A percentile compares a stretch with the other conserved stretches of the same genome.
These are phyloP conservation scores for Peronospora destructor DNA, from an alignment of 352 stramenopile genomes.

Conservation along the genomic window DNA sequence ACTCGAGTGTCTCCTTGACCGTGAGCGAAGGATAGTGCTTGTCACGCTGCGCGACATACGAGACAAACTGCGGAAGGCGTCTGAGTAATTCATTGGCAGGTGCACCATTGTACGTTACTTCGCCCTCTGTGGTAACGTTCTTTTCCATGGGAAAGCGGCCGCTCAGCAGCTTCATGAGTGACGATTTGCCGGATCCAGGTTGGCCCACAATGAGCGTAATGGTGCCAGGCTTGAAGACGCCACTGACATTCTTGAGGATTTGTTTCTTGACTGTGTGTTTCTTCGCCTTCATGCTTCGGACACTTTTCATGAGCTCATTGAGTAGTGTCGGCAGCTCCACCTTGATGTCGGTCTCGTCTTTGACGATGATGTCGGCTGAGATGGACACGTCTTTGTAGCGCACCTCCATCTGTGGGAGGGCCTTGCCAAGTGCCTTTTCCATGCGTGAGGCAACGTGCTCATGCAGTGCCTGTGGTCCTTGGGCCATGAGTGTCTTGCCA, in stretches of 20 bases:
- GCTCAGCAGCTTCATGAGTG: too few species aligned
- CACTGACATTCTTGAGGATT: conserved; percentile 33
- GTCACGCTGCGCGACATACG: conserved; percentile 37
- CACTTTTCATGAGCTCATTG: conserved; percentile 20
- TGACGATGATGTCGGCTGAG: conserved; percentile 23
- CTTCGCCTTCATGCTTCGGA: conserved; percentile 17
- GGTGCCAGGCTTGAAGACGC: conserved; percentile 35
- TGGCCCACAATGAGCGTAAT: conserved; percentile 43
- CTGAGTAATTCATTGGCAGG: conserved; percentile 1
- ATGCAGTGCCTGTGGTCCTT: conserved; percentile 29
- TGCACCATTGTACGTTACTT: conserved; percentile 13
- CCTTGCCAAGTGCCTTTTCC: conserved; percentile 24
- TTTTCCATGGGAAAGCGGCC: too few species aligned
- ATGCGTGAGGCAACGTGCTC: conserved; percentile 23
- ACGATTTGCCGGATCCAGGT: too few species aligned
- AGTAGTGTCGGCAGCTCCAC: conserved; percentile 16
- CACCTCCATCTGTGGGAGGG: conserved; percentile 40
- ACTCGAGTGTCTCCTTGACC: conserved; percentile 53
- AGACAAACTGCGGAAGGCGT: conserved; percentile 31
- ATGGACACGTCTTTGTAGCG: conserved; percentile 31
- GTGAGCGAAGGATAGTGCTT: conserved; percentile 39
- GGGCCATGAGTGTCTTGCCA: conserved; percentile 28
- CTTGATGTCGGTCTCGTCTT: conserved; percentile 11
- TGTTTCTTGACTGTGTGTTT: conserved; percentile 32
- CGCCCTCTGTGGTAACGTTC: too few species aligned